A percentile compares a stretch with the other conserved stretches of the same genome.
Conservation (phyloP, 306 rosid species). For the Albizia julibrissin region DNA sequence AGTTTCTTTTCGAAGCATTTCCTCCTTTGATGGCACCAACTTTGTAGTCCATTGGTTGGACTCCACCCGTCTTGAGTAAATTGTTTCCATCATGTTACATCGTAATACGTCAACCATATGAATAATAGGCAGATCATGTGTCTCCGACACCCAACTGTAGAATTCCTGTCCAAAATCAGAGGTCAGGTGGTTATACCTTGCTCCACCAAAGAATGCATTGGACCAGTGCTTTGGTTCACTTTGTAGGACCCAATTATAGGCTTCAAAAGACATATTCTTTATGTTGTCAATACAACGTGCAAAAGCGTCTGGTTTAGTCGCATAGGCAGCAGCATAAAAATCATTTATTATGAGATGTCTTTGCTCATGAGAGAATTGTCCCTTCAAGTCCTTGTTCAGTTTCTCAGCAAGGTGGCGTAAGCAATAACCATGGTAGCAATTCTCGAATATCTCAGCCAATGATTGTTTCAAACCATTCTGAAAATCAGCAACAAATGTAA, state of each 20-base stretch:
- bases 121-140: constrained; percentile 88
- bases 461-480: constrained; percentile 72
- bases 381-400: constrained; percentile 89
- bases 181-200: constrained; percentile 77
- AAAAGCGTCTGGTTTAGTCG: constrained; percentile 69
- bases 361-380: constrained; percentile 91
- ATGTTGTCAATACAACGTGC: constrained; percentile 65
- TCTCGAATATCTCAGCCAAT: constrained; percentile 70
- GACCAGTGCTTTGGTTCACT: constrained; percentile 94
- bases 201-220: constrained; percentile 80
- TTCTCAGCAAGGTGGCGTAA: constrained; percentile 87
- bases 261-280: constrained; percentile 87
- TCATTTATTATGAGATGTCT: constrained; percentile 86
- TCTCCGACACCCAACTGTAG: constrained; percentile 88
- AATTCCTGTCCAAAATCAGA: constrained; percentile 83
- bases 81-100: constrained; percentile 82
- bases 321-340: constrained; percentile 80
- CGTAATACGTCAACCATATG: constrained; percentile 86
- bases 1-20: constrained; percentile 63
- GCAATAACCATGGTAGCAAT: constrained; percentile 77
- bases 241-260: constrained; percentile 81
- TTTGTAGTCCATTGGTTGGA: constrained; percentile 76
- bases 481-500: constrained; percentile 87
- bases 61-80: constrained; percentile 63
- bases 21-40: constrained; percentile 84